Conservation (phyloP, 1,284 basidiomycete species). For the Hortiboletus rubellus region DNA sequence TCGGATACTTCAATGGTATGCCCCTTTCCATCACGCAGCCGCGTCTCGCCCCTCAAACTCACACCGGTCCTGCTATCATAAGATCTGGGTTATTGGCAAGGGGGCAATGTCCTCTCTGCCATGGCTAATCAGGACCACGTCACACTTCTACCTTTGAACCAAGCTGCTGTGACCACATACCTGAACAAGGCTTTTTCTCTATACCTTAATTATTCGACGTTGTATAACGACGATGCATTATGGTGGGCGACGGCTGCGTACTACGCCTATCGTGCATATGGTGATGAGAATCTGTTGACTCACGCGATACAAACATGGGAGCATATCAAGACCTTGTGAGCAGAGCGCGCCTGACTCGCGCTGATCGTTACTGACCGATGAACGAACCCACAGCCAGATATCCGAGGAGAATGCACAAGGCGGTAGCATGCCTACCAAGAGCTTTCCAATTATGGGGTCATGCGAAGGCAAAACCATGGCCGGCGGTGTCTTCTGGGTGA, state of each 20-base stretch:
- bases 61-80: not conserved
- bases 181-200: slow-evolving; percentile 9
- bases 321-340: slow-evolving; percentile 46
- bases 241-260: slow-evolving; percentile 56
- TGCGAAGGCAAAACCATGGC: slow-evolving; percentile 50
- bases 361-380: not conserved
- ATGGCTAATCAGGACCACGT: slow-evolving; percentile 34
- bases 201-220: slow-evolving; percentile 10
- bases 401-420: slow-evolving; percentile 40
- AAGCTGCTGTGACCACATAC: slow-evolving; percentile 1
- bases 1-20: slow-evolving; percentile 10
- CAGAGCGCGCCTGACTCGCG: not conserved
- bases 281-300: slow-evolving; percentile 40
- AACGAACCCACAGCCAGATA: slow-evolving; percentile 21
- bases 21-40: not conserved
- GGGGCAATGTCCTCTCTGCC: slow-evolving; percentile 48
- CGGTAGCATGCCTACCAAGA: slow-evolving; percentile 41
- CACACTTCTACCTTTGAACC: not conserved
- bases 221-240: slow-evolving; percentile 15
- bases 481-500: slow-evolving; percentile 54
- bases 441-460: slow-evolving; percentile 40
- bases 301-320: slow-evolving; percentile 52
- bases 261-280: slow-evolving; percentile 49
- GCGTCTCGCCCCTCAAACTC: not conserved
- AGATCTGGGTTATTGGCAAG: slow-evolving; percentile 52